These are phyloP conservation scores for Pecoramyces ruminantium DNA, from an alignment of 192 early-diverging fungal species.

Conservation along the genomic window DNA sequence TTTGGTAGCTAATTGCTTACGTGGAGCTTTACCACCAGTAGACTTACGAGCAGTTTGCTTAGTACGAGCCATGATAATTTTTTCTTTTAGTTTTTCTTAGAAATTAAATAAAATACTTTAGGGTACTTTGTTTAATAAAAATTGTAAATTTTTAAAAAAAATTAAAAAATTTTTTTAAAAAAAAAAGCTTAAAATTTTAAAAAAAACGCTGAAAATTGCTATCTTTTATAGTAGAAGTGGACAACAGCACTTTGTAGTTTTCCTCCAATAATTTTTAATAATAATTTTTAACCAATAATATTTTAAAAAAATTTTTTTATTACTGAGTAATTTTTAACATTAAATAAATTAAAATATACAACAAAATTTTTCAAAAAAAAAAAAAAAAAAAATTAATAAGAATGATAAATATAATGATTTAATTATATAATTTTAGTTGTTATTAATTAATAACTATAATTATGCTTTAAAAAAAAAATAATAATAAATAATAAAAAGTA, in stretches of 20 bases:
- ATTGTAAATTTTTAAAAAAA: conserved; percentile 7
- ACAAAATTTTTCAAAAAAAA: too few relatives aligned
- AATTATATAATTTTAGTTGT: too few relatives aligned
- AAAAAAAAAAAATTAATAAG: too few relatives aligned
- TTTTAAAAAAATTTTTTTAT: neutral
- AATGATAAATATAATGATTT: too few relatives aligned
- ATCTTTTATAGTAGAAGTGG: neutral
- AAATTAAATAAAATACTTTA: neutral
- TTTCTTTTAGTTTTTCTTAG: neutral
- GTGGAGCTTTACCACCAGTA: conserved; percentile 97
- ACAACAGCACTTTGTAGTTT: neutral
- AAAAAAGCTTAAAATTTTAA: neutral
- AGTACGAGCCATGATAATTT: conserved; percentile 38
- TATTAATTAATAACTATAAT: too few relatives aligned
- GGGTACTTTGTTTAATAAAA: neutral
- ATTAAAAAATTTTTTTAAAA: neutral
- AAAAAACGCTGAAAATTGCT: neutral
- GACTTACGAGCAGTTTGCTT: conserved; percentile 98
- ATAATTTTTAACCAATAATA: neutral
- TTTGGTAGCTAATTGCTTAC: conserved; percentile 47
- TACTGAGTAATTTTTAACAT: too few relatives aligned
- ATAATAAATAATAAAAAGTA: too few relatives aligned
- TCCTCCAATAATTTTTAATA: neutral
- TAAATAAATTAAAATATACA: too few relatives aligned
- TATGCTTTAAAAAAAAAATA: too few relatives aligned